Evolutionary conservation across 148 eudicot species (phyloP).

Genomic region (Oxyria digyna): DNA sequence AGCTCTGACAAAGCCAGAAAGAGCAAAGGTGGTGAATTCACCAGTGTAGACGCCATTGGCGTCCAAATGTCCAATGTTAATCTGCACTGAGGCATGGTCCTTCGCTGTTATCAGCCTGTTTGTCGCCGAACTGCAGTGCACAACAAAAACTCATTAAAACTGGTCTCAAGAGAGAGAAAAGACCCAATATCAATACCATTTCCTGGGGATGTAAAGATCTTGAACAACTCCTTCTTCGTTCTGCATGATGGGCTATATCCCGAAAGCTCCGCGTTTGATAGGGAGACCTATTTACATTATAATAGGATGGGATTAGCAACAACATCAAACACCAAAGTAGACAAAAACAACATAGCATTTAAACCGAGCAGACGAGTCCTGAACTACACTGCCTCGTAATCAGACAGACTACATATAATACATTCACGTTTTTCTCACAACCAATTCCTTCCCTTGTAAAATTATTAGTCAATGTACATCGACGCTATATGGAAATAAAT

Average conservation of each 20-base stretch:
- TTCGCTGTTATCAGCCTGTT: slow-evolving; percentile 31
- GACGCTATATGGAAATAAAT: no score
- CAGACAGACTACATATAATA: no score
- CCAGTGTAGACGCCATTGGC: slow-evolving; percentile 26
- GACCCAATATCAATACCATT: neutral
- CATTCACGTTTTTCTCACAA: no score
- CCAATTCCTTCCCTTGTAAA: no score
- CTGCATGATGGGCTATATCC: neutral
- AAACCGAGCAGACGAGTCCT: no score
- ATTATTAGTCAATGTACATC: no score
- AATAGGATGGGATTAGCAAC: neutral
- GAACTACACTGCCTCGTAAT: no score
- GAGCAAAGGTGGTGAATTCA: slow-evolving; percentile 22
- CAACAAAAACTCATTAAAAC: neutral
- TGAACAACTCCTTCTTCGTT: slow-evolving; percentile 7
- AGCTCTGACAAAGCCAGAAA: slow-evolving; percentile 26
- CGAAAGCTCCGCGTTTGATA: neutral
- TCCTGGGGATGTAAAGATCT: slow-evolving; percentile 12
- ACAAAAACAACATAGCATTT: no score
- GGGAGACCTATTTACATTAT: neutral
- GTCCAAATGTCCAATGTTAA: slow-evolving; percentile 33
- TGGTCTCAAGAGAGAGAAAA: no score
- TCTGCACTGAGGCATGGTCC: slow-evolving; percentile 33
- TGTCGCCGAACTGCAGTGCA: slow-evolving; percentile 26
- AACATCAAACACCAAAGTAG: neutral